Percentiles rank a stretch among this genome's conserved stretches.
phyloP scores from a whole-genome alignment of 192 early-diverging fungal genomes.

The Geosiphon pyriformis region DNA sequence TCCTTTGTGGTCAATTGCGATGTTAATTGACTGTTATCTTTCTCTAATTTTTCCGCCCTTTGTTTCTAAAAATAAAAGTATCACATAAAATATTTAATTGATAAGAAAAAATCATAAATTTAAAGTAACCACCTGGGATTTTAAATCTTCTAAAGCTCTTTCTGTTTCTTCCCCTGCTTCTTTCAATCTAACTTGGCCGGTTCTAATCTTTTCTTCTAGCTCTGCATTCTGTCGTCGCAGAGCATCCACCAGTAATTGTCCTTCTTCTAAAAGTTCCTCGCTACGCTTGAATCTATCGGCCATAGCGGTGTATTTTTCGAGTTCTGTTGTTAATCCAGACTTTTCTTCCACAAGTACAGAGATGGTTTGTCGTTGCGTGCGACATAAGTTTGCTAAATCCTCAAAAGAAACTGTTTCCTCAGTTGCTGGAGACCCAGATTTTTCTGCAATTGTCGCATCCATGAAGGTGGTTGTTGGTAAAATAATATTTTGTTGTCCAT shows the following conservation, averaged over 20 bases:
- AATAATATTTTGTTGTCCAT: conserved; percentile 7
- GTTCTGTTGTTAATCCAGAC: neutral
- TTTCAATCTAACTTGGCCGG: neutral
- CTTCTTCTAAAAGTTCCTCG: conserved; percentile 20
- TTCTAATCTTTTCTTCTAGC: conserved; percentile 17
- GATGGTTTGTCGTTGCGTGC: conserved; percentile 19
- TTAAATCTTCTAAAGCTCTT: conserved; percentile 13
- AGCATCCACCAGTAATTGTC: conserved; percentile 22
- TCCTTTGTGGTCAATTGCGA: conserved; percentile 17
- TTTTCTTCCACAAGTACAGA: conserved; percentile 18
- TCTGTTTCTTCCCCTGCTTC: conserved; percentile 10
- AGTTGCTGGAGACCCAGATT: neutral
- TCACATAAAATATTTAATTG: neutral
- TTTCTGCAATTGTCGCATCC: neutral
- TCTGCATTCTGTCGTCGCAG: conserved; percentile 18
- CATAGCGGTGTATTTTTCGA: conserved; percentile 24
- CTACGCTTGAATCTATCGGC: conserved; percentile 19
- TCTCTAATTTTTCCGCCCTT: conserved; percentile 11
- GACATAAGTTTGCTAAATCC: conserved; percentile 13
- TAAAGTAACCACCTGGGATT: conserved; percentile 21
- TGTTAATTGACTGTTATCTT: conserved; percentile 9
- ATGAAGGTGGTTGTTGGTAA: neutral
- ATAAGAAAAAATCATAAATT: conserved; percentile 1
- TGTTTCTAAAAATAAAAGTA: conserved; percentile 4
- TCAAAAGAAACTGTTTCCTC: conserved; percentile 6